Evolutionary conservation across 371 early-diverging fungal species (phyloP), one percentile per base, ranked within the genome.

Genomic region (Mortierella polycephala): DNA sequence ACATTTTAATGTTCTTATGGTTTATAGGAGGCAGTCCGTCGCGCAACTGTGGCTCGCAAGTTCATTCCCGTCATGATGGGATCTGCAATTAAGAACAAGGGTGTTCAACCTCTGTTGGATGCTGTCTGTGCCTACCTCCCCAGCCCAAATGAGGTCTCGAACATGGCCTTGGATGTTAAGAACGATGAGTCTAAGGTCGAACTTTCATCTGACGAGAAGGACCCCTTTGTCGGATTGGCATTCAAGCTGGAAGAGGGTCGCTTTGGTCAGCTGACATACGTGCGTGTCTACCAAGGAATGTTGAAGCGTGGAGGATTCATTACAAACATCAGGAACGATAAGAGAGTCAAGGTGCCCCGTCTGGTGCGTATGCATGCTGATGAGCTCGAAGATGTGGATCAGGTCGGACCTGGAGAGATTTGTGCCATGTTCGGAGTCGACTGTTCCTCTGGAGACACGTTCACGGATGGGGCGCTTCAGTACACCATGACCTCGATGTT

Each of bases 371-470:
- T 99, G 99, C 99, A 99, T 84, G 93, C 97, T 62, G 92, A 96
- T 79, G 96, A 97, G 83, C 96, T 98, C 95, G 98, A 99, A 85
- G 99, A 99, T 83, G 96, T 99, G 0, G 94, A 97, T 67, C 86
- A 89, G 75, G 91, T 97, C 37, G 95, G 93, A 63, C 94, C 96
- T 60, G 99, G 99, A 74, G 99, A 99, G 86, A 98, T 99, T 64
- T 96, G 97, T 83, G 99, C 99, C 21, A 86, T 98, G 83, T 98
- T 99, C 84, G 99, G 99, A 79, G 91, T 99, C 57, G 99, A 99
- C 67, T 99, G 99, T 84, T 93, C 98, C 8, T 94, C 94, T 40
- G 99, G 99, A 69, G 99, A 99, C 84, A 96, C 98, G 3, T 99
- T 99, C 71, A 96, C 96, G 45, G 95, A 96, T 77, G 99, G 98